These are phyloP conservation scores for Cydonia oblonga DNA, from an alignment of 331 rosid species.

Conservation along the genomic window DNA sequence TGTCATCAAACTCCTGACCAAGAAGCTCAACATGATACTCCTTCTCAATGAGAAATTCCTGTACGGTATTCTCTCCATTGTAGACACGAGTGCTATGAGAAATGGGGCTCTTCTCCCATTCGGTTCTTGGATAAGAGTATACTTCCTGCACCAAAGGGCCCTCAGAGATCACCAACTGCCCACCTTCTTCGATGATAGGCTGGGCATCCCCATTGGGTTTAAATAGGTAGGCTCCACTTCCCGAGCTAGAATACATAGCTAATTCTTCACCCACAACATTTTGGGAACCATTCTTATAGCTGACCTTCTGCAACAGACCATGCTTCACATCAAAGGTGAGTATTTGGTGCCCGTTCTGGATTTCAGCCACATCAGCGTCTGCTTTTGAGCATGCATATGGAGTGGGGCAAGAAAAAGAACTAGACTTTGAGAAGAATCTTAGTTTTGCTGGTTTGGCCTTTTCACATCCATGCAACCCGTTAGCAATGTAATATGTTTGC, in stretches of 20 bases:
- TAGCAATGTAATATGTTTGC: constrained; percentile 64
- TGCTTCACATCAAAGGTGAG: constrained; percentile 55
- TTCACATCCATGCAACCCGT: constrained; percentile 54
- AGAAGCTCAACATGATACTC: constrained; percentile 92
- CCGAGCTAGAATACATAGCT: constrained; percentile 66
- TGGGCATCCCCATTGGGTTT: constrained; percentile 72
- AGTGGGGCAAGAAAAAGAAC: constrained; percentile 49
- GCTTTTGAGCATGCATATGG: constrained; percentile 59
- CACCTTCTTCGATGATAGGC: constrained; percentile 54
- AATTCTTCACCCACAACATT: constrained; percentile 68
- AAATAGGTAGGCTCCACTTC: constrained; percentile 89
- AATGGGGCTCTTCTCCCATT: constrained; percentile 62
- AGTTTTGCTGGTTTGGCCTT: constrained; percentile 65
- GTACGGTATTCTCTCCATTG: constrained; percentile 50
- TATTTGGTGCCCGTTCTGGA: constrained; percentile 61
- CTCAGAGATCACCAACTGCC: constrained; percentile 52
- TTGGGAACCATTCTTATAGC: constrained; percentile 27
- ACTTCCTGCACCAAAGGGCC: constrained; percentile 90
- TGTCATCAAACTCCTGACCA: constrained; percentile 56
- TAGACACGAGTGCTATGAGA: constrained; percentile 91
- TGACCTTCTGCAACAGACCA: constrained; percentile 72
- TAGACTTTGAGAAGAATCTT: constrained; percentile 43
- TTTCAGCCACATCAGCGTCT: constrained; percentile 41
- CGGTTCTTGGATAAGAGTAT: constrained; percentile 70
- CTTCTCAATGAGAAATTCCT: constrained; percentile 72